Percentiles rank a stretch among this genome's conserved stretches.
Conservation (phyloP, 1,284 basidiomycete genomes). For the Fomitopsis pinicola region DNA sequence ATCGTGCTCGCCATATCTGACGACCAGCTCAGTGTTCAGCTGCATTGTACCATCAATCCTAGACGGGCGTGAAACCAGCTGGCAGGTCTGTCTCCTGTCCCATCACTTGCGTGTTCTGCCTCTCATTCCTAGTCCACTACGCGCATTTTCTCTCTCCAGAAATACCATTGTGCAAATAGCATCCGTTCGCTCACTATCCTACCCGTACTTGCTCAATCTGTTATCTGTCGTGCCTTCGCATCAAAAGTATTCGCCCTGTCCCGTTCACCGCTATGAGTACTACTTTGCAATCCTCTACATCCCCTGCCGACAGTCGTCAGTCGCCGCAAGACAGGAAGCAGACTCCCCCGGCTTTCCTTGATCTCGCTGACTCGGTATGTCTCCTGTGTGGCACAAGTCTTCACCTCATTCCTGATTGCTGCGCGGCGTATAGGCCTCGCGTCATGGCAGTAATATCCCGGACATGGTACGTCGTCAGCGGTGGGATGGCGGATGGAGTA, state of each 20-base stretch:
- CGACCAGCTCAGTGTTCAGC: constrained; percentile 34
- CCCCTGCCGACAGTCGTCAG: constrained; percentile 65
- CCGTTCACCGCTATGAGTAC: constrained; percentile 61
- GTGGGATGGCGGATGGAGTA: neutral
- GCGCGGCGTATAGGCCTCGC: constrained; percentile 53
- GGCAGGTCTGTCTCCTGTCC: constrained; percentile 44
- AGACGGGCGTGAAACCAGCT: constrained; percentile 74
- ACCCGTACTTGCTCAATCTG: constrained; percentile 46
- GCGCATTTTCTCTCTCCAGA: constrained; percentile 31
- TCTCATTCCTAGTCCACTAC: constrained; percentile 3
- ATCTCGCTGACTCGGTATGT: constrained; percentile 85
- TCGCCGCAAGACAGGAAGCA: constrained; percentile 69
- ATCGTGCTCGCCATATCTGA: constrained; percentile 16
- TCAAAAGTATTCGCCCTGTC: constrained; percentile 47
- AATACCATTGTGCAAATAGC: constrained; percentile 67
- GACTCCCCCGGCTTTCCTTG: constrained; percentile 83
- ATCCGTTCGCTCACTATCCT: constrained; percentile 47
- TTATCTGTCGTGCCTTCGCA: constrained; percentile 54
- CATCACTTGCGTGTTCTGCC: constrained; percentile 16
- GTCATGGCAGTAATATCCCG: constrained; percentile 77
- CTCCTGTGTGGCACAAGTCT: constrained; percentile 16
- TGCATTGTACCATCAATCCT: constrained; percentile 73
- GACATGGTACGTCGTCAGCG: constrained; percentile 73
- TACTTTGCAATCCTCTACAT: constrained; percentile 62
- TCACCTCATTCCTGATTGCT: constrained; percentile 11